phyloP scores from a whole-genome alignment of 2,329 filamentous ascomycete genomes.

The Fusarium temperatum region DNA sequence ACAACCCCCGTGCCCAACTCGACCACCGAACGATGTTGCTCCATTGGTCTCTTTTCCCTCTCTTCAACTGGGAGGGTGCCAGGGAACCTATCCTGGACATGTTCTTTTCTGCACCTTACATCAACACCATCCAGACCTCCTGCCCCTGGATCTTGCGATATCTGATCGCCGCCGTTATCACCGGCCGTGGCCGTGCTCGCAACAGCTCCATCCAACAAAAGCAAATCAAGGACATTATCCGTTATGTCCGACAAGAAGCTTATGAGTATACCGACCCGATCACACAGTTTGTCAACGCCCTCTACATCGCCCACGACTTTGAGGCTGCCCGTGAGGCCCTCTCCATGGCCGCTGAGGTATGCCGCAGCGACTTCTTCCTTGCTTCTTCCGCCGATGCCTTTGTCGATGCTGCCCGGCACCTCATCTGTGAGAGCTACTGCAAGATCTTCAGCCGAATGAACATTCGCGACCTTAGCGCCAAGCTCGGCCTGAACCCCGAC shows the following conservation, averaged over 20 bases:
- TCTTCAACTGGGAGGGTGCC: conserved; percentile 95
- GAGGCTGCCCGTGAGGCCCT: conserved; percentile 94
- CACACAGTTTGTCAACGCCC: conserved; percentile 93
- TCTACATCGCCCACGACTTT: conserved; percentile 88
- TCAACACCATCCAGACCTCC: conserved; percentile 99
- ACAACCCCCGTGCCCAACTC: conserved; percentile 93
- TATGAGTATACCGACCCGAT: conserved; percentile 98
- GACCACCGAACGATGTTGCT: conserved; percentile 97
- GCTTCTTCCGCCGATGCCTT: conserved; percentile 85
- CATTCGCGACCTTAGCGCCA: conserved; percentile 93
- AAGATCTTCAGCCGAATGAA: conserved; percentile 99
- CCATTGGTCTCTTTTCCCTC: conserved; percentile 98
- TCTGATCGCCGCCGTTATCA: conserved; percentile 92
- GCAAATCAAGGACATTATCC: conserved; percentile 96
- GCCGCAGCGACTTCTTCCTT: conserved; percentile 96
- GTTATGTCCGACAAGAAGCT: conserved; percentile 94
- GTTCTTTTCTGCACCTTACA: conserved; percentile 96
- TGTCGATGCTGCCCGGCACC: conserved; percentile 91
- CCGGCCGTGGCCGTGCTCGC: conserved; percentile 81
- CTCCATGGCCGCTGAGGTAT: conserved; percentile 85
- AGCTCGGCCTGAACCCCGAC: conserved; percentile 89
- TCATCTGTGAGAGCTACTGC: conserved; percentile 99
- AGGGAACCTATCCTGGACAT: conserved; percentile 93
- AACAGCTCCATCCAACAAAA: conserved; percentile 93
- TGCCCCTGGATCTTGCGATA: conserved; percentile 98